Evolutionary conservation across 2,329 filamentous ascomycete species (phyloP).

Genomic region (Endoconidiophora polonica): DNA sequence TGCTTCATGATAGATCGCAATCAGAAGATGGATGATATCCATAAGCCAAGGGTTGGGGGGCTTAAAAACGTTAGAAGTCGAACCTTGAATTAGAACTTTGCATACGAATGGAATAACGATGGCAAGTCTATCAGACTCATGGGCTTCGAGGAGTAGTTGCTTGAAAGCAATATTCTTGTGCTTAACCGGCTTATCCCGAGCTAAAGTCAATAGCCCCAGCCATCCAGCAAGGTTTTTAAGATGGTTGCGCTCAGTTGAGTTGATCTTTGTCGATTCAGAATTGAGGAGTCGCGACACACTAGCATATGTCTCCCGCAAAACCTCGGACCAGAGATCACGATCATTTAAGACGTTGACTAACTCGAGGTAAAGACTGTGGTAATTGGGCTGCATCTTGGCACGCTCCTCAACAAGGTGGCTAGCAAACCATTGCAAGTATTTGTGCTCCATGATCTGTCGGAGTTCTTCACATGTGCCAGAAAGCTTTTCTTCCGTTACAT

Average conservation of each 20-base stretch:
- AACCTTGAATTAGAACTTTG: conserved; percentile 79
- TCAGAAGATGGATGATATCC: conserved; percentile 81
- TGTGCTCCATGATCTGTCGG: conserved; percentile 57
- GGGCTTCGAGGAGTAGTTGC: conserved; percentile 81
- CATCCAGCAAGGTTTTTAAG: conserved; percentile 87
- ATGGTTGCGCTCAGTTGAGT: conserved; percentile 67
- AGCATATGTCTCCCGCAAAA: conserved; percentile 83
- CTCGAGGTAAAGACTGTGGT: conserved; percentile 82
- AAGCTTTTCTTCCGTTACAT: conserved; percentile 80
- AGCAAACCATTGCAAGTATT: conserved; percentile 92
- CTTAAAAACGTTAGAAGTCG: conserved; percentile 71
- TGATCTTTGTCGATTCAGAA: conserved; percentile 71
- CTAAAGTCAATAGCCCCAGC: conserved; percentile 85
- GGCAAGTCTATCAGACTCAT: conserved; percentile 78
- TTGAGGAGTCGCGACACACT: conserved; percentile 79
- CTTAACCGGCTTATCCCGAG: conserved; percentile 86
- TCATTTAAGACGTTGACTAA: conserved; percentile 71
- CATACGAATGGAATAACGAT: conserved; percentile 95
- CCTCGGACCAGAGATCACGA: conserved; percentile 64
- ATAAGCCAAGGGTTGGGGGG: conserved; percentile 96
- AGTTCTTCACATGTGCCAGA: conserved; percentile 72
- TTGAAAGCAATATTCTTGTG: conserved; percentile 96
- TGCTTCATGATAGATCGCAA: conserved; percentile 84
- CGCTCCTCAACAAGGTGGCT: conserved; percentile 88
- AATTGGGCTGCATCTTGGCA: conserved; percentile 94